Evolutionary conservation across 2,329 filamentous ascomycete species (phyloP), one percentile per base, ranked within the genome.

Genomic region (Pseudogymnoascus pannorum): DNA sequence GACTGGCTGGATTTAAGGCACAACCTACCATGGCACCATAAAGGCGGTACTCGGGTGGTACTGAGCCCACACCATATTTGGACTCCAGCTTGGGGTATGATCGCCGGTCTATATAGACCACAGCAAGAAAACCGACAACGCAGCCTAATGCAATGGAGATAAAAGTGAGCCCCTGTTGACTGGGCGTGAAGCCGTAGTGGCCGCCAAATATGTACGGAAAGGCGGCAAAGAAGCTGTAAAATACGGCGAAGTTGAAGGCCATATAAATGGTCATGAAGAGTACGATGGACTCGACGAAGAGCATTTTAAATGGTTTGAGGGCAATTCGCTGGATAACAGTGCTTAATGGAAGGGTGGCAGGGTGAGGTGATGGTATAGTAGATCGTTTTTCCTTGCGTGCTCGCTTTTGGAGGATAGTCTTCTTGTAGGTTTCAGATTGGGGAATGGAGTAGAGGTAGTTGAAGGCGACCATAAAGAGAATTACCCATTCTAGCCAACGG

Each of bases 241-340:
- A 72, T 0, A 79, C 79, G 4, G 77, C 80, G 60, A 83, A 83
- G 59, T 78, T 76, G 66, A 77, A 78, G 0, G 79, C 72, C 0
- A 78, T 75, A 65, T 83, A 83, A 0, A 83, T 67, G 42, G 76
- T 78, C 36, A 78, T 71, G 60, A 85, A 82, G 9, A 79, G 78
- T 1, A 87, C 80, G 36, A 88, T 86, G 2, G 85, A 84, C 66
- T 88, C 86, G 1, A 80, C 79, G 40, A 84, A 68, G 6, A 88
- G 75, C 77, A 89, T 85, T 48, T 79, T 76, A 0, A 85, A 16
- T 0, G 83, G 83, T 51, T 60, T 60, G 5, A 61, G 61, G 9
- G 66, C 42, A 18, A 68, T 54, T 7, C 60, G 66, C 38, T 64
- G 61, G 36, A 61, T 63, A 4, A 67, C 36, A 12, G 63, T 44